These are phyloP conservation scores for Diaporthe caulivora DNA, from an alignment of 2,329 filamentous ascomycete genomes.

Conservation along the genomic window DNA sequence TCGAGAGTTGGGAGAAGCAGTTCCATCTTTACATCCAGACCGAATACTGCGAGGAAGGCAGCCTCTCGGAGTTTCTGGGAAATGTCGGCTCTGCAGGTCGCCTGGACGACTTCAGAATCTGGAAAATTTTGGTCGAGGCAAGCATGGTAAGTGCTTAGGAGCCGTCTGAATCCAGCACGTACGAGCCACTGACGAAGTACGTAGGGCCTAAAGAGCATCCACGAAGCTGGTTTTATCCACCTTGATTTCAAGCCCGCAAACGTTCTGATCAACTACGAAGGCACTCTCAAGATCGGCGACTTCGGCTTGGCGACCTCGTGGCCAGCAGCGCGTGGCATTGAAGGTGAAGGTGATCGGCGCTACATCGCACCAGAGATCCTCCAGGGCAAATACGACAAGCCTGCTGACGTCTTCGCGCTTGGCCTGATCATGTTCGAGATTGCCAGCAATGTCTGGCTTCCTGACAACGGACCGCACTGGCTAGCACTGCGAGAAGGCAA, in stretches of 20 bases:
- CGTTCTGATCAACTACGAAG: conserved; percentile 84
- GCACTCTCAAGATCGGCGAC: conserved; percentile 86
- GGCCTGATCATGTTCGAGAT: conserved; percentile 96
- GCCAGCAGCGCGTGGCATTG: conserved; percentile 81
- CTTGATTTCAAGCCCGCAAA: conserved; percentile 90
- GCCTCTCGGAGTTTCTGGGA: conserved; percentile 86
- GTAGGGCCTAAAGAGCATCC: conserved; percentile 90
- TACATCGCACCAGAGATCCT: conserved; percentile 97
- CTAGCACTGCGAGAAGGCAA: conserved; percentile 90
- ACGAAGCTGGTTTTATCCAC: conserved; percentile 87
- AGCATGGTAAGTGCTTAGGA: conserved; percentile 72
- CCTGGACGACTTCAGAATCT: conserved; percentile 96
- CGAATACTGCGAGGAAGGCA: conserved; percentile 95
- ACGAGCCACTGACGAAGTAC: conserved; percentile 45
- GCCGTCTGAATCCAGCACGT: not conserved
- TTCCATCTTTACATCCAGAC: conserved; percentile 95
- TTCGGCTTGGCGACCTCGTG: conserved; percentile 85
- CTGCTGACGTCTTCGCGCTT: conserved; percentile 92
- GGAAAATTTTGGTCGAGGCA: conserved; percentile 95
- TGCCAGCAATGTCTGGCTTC: conserved; percentile 91
- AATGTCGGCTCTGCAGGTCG: conserved; percentile 85
- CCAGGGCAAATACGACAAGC: conserved; percentile 86
- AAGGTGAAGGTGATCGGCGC: conserved; percentile 94
- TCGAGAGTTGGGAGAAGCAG: conserved; percentile 89
- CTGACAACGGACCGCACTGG: conserved; percentile 93